Evolutionary conservation across 179 eudicot genomes (phyloP).

Genomic region (Sideroxylon spinosum): DNA sequence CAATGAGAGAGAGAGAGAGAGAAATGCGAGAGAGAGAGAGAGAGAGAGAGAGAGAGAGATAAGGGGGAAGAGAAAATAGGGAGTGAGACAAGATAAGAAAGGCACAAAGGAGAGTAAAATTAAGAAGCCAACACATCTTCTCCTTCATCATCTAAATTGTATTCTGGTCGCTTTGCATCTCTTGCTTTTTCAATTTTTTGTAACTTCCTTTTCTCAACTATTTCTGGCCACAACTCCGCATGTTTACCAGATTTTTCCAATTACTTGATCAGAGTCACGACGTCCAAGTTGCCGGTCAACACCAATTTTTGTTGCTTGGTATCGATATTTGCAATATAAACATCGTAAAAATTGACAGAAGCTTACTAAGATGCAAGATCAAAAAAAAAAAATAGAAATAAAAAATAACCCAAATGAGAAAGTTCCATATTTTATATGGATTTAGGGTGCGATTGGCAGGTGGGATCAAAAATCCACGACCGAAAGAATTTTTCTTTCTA

Average conservation of each 20-base stretch:
- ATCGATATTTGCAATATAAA: conserved; percentile 49
- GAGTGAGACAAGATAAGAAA: too few relatives aligned
- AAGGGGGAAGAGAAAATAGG: too few relatives aligned
- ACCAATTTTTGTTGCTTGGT: conserved; percentile 51
- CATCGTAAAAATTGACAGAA: conserved; percentile 31
- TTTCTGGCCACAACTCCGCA: conserved; percentile 56
- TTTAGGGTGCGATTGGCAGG: background rate
- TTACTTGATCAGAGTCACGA: conserved; percentile 40
- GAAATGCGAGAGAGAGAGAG: too few relatives aligned
- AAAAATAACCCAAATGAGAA: background rate
- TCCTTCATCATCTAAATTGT: background rate
- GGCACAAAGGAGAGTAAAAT: too few relatives aligned
- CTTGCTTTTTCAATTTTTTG: conserved; percentile 19
- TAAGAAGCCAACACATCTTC: too few relatives aligned
- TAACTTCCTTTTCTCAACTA: conserved; percentile 11
- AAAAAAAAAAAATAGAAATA: background rate
- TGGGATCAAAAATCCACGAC: too few relatives aligned
- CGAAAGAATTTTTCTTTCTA: too few relatives aligned
- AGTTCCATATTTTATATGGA: background rate
- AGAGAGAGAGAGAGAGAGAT: too few relatives aligned
- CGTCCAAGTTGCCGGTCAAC: conserved; percentile 51
- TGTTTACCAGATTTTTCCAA: conserved; percentile 62
- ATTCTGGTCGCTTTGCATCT: conserved; percentile 7
- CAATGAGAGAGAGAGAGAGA: too few relatives aligned
- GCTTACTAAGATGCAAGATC: background rate